Evolutionary conservation across 73 alveolate genomes (phyloP).

Genomic region (Tetrahymena malaccensis): DNA sequence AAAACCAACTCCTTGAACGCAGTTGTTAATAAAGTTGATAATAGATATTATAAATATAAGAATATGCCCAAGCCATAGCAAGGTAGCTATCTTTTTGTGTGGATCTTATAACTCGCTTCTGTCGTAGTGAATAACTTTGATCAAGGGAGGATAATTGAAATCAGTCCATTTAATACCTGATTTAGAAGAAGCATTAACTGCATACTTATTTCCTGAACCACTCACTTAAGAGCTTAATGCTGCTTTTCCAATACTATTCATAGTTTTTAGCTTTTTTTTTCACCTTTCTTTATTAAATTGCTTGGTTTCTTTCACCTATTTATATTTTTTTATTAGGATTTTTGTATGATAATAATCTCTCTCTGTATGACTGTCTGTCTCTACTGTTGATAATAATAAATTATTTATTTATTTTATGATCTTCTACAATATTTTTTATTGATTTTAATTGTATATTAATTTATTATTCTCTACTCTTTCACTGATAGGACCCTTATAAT

Average conservation of each 20-base stretch:
- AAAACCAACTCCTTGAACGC: neutral
- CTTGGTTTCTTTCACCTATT: neutral
- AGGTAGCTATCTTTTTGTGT: neutral
- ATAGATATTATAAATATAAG: neutral
- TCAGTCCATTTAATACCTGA: constrained; percentile 37
- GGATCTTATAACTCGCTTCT: constrained; percentile 25
- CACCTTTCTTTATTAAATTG: neutral
- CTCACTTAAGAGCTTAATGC: neutral
- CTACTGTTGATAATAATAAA: neutral
- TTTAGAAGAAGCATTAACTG: neutral
- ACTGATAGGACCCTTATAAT: neutral
- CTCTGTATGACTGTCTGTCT: neutral
- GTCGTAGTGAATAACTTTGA: constrained; percentile 15
- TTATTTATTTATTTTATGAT: too few relatives aligned
- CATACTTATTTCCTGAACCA: neutral
- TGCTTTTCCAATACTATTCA: neutral
- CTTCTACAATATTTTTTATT: neutral
- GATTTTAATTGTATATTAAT: neutral
- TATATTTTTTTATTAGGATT: neutral
- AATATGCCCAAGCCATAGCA: neutral
- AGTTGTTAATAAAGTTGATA: neutral
- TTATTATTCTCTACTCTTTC: neutral
- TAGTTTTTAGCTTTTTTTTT: neutral
- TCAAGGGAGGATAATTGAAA: constrained; percentile 28
- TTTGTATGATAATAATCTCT: neutral